A percentile compares a stretch with the other conserved stretches of the same genome.
Conservation (phyloP, 75 land plant genomes). For the Cunninghamia lanceolata region DNA sequence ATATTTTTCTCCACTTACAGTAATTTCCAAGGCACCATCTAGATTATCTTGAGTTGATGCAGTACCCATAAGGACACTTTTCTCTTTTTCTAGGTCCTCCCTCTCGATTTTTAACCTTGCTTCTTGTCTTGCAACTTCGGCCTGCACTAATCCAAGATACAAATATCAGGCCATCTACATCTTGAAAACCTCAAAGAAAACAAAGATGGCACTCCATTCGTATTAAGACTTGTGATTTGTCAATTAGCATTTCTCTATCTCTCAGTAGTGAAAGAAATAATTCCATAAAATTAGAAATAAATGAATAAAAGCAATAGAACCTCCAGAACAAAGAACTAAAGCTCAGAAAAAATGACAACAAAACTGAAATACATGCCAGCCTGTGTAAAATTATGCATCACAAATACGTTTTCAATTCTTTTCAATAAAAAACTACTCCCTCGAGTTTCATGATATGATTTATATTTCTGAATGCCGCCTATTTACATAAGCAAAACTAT, state of each 20-base stretch:
- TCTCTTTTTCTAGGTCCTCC: slow-evolving; percentile 93
- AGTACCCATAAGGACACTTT: slow-evolving; percentile 94
- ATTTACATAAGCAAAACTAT: not conserved
- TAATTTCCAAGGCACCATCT: slow-evolving; percentile 96
- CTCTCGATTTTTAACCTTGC: slow-evolving; percentile 85
- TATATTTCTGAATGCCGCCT: too few relatives aligned
- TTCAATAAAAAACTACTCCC: not conserved
- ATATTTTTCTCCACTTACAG: slow-evolving; percentile 94
- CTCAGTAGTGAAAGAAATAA: not conserved
- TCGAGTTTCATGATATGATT: too few relatives aligned
- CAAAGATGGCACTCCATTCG: not conserved
- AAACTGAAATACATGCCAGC: not conserved
- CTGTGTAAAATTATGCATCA: not conserved
- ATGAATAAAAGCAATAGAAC: not conserved
- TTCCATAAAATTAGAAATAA: not conserved
- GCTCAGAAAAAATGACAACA: not conserved
- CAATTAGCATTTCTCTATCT: not conserved
- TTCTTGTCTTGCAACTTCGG: slow-evolving; percentile 89
- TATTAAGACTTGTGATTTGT: not conserved
- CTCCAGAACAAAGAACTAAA: not conserved
- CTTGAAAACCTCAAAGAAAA: not conserved
- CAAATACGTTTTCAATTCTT: not conserved
- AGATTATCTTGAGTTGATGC: slow-evolving; percentile 90
- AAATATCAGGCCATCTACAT: slow-evolving; percentile 1
- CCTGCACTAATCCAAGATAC: slow-evolving; percentile 38